A percentile compares a stretch with the other conserved stretches of the same genome.
Evolutionary conservation across 768 basidiomycete species (phyloP).

Genomic region (Termitomyces sp.): DNA sequence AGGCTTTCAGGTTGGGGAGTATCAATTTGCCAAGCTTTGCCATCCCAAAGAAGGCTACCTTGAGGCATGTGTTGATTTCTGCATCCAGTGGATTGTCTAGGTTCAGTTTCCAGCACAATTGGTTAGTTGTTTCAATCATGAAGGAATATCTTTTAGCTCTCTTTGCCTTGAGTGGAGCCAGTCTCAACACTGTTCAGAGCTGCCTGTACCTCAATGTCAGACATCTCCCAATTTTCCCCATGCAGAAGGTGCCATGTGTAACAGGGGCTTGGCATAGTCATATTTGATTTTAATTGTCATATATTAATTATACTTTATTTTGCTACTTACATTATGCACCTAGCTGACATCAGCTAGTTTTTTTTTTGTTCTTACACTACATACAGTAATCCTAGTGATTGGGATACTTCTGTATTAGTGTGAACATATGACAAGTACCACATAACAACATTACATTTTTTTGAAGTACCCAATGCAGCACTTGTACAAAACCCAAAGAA

Average conservation of each 20-base stretch:
- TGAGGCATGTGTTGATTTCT: constrained; percentile 20
- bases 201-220: constrained; percentile 19
- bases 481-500: no score
- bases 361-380: no score
- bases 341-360: no score
- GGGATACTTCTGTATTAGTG: no score
- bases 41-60: constrained; percentile 13
- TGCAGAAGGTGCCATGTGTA: constrained; percentile 35
- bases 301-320: no score
- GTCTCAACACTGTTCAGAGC: constrained; percentile 22
- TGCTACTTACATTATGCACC: no score
- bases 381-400: no score
- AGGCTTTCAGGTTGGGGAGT: constrained; percentile 9
- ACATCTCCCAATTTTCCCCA: constrained; percentile 18
- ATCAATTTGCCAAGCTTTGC: constrained; percentile 8
- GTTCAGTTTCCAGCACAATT: background rate
- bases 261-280: no score
- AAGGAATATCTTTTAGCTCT: constrained; percentile 26
- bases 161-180: constrained; percentile 28
- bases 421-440: no score
- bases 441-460: no score
- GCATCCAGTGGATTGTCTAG: constrained; percentile 11
- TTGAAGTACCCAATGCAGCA: no score
- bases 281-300: no score
- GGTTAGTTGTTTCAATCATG: constrained; percentile 8